Conservation (phyloP, 2,329 filamentous ascomycete species). For the Epichloe aotearoae region DNA sequence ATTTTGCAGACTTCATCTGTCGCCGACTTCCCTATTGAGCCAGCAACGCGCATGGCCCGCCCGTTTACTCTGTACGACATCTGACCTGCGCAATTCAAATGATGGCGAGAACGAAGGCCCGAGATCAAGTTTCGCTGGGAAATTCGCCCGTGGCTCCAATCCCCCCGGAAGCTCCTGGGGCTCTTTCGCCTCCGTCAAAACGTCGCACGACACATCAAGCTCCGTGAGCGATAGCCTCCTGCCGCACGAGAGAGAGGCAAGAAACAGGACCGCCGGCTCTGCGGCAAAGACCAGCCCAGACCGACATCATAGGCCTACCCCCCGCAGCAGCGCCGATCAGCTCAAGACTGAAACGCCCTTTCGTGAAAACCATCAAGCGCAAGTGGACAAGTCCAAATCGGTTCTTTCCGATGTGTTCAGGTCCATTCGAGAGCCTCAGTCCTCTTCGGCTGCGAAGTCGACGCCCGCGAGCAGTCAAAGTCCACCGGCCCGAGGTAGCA, state of each 20-base stretch:
- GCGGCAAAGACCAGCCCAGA: not conserved
- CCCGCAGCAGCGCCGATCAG: not conserved
- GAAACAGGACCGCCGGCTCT: not conserved
- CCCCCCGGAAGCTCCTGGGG: constrained; percentile 10
- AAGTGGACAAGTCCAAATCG: constrained; percentile 13
- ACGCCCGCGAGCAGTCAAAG: constrained; percentile 11
- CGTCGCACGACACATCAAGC: constrained; percentile 1
- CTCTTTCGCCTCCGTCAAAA: constrained; percentile 8
- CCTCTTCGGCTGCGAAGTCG: constrained; percentile 14
- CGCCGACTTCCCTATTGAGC: constrained; percentile 8
- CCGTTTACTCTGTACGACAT: not conserved
- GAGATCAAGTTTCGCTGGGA: constrained; percentile 13
- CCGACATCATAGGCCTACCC: not conserved
- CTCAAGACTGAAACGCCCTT: not conserved
- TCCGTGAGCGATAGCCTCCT: constrained; percentile 15
- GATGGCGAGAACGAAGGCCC: constrained; percentile 9
- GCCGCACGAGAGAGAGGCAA: constrained; percentile 25
- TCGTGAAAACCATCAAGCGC: constrained; percentile 3
- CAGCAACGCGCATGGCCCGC: not conserved
- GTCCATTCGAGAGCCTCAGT: constrained; percentile 13
- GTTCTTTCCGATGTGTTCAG: constrained; percentile 22
- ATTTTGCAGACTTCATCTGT: constrained; percentile 22
- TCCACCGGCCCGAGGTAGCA: not conserved
- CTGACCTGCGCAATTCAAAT: constrained; percentile 9
- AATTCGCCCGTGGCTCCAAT: constrained; percentile 10